These are phyloP conservation scores for Cordyceps farinosa DNA, from an alignment of 2,329 filamentous ascomycete species.

Conservation along the genomic window DNA sequence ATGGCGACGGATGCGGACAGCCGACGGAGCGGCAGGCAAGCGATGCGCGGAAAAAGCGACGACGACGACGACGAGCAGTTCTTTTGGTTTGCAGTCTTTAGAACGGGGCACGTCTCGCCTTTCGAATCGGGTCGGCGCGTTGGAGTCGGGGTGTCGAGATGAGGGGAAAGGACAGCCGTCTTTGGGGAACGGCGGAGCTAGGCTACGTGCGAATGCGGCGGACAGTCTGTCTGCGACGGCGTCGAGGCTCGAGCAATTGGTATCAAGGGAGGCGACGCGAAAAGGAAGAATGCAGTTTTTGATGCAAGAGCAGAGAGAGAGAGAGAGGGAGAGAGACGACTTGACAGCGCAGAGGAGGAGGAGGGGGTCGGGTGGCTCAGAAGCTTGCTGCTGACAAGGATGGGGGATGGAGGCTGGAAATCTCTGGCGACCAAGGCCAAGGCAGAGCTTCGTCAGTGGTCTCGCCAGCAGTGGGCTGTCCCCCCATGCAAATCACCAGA, in stretches of 20 bases:
- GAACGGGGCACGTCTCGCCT: too few species aligned
- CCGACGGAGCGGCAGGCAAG: not conserved
- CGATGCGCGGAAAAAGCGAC: not conserved
- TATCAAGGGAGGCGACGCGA: too few species aligned
- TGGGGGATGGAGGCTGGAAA: conserved; percentile 8
- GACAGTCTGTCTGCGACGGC: too few species aligned
- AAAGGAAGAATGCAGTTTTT: not conserved
- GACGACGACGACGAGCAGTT: not conserved
- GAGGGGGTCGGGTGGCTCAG: not conserved
- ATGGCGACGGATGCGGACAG: conserved; percentile 31
- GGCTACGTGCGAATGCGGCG: too few species aligned
- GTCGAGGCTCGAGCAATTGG: too few species aligned
- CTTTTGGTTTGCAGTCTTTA: not conserved
- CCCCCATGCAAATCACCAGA: not conserved
- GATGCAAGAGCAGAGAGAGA: not conserved
- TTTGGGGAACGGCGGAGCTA: too few species aligned
- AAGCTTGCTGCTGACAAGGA: not conserved
- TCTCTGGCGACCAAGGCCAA: not conserved
- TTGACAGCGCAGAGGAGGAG: not conserved
- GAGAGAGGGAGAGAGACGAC: not conserved
- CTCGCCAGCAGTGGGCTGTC: too few species aligned
- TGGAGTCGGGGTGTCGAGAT: too few species aligned
- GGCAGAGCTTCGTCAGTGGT: too few species aligned
- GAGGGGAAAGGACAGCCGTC: too few species aligned
- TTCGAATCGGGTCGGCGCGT: too few species aligned